Conservation (phyloP, 176 grass and related monocot species). For the Chloris gayana region DNA sequence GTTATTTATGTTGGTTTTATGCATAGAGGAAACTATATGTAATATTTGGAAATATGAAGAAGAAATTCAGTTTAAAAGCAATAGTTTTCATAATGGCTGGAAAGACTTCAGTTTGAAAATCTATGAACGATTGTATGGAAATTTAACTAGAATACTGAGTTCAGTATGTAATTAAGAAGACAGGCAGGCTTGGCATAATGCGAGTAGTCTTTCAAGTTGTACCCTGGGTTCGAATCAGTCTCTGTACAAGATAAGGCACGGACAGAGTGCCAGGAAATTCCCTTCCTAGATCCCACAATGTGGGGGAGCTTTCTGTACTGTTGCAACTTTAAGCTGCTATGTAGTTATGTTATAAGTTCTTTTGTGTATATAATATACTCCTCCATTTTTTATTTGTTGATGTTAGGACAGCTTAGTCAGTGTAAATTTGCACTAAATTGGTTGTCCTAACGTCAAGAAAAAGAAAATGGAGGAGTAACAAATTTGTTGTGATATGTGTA, state of each 20-base stretch:
- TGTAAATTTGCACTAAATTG: too few species aligned
- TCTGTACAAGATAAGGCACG: not conserved
- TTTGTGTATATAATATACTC: too few species aligned
- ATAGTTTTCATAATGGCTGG: not conserved
- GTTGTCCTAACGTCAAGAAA: too few species aligned
- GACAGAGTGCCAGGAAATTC: not conserved
- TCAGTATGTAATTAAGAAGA: too few species aligned
- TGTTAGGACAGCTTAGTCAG: too few species aligned
- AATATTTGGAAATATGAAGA: not conserved
- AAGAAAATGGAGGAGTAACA: too few species aligned
- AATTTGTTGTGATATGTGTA: conserved; percentile 18
- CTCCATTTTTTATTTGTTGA: too few species aligned
- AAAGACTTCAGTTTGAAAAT: not conserved
- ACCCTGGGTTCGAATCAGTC: not conserved
- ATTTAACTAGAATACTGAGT: not conserved
- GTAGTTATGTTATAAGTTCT: too few species aligned
- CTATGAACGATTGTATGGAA: not conserved
- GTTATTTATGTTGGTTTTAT: conserved; percentile 9
- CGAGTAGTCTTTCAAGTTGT: not conserved
- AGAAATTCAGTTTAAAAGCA: not conserved
- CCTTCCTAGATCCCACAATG: not conserved
- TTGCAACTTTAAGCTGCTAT: not conserved
- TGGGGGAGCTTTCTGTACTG: not conserved
- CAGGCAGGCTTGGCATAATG: not conserved
- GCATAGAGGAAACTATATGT: not conserved